Evolutionary conservation across 345 rosid species (phyloP), one percentile per base, ranked within the genome.

Genomic region (Isatis tinctoria): DNA sequence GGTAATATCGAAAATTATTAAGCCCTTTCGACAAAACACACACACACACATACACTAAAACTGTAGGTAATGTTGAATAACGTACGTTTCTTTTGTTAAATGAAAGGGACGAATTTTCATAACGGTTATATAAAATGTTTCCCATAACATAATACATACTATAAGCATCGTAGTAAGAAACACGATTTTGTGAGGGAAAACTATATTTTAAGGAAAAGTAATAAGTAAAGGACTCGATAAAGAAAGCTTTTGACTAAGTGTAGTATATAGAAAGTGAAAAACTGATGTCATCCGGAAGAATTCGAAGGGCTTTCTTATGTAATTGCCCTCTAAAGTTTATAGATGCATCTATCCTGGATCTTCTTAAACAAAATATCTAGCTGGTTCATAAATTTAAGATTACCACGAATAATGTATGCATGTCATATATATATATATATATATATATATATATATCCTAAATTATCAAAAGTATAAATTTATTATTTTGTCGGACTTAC

Each of bases 261-360:
- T 22, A 20, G 10, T 3, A 27, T n/a, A n/a, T 39, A 24, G 14
- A 41, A 18, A 72, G 10, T 11, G 10, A 54, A n/a, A 53, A 53
- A 53, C 43, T 53, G 72, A 65, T 36, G 66, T 47, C 59, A 66
- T 57, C 51, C 17, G 1, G 30, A 57, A 44, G 22, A 45, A 74
- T 24, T 32, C 30, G 45, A 57, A 33, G n/a, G 3, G 10, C 12
- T 16, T 36, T 33, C 16, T 56, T 8, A 44, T 54, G 12, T 73
- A 33, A 26, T 18, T 62, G 4, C 8, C 10, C 14, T 36, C 14
- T 32, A 10, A 1, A 5, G 20, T 69, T 20, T 22, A 9, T 18
- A 5, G 12, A 60, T 45, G 37, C 59, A 58, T n/a, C 48, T 47
- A 60, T 6, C 67, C 13, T 47, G 16, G 41, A 65, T 65, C 10